Conservation (phyloP, 148 eudicot genomes). For the Spergularia marina region DNA sequence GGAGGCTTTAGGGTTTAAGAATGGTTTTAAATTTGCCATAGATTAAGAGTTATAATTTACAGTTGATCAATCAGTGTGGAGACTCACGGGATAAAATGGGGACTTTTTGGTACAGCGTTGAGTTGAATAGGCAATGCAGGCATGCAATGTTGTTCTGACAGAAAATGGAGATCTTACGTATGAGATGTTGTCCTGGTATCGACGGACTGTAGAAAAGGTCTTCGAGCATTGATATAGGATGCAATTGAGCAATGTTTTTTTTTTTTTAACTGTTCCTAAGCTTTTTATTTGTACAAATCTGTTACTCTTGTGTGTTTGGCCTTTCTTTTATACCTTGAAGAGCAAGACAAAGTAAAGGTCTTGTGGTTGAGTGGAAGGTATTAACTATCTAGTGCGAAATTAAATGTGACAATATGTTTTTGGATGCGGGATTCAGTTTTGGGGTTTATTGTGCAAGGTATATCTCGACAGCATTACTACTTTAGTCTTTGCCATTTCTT, state of each 20-base stretch:
- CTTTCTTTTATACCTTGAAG: neutral
- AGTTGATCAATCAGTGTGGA: neutral
- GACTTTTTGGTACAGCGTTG: neutral
- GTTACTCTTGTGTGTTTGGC: neutral
- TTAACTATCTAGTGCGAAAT: too few species aligned
- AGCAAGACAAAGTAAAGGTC: neutral
- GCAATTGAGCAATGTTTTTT: neutral
- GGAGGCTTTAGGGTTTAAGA: neutral
- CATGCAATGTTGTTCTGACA: too few species aligned
- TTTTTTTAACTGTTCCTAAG: neutral
- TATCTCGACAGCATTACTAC: neutral
- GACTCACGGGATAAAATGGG: neutral
- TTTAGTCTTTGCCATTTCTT: neutral
- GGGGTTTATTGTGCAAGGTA: too few species aligned
- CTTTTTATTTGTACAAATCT: neutral
- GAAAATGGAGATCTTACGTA: neutral
- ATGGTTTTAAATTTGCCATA: neutral
- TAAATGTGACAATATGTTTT: too few species aligned
- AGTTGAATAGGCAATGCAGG: too few species aligned
- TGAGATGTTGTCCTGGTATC: neutral
- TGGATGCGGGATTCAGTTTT: too few species aligned
- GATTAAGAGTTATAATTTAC: neutral
- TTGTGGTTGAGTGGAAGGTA: neutral
- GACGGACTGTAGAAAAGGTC: slow-evolving; percentile 7
- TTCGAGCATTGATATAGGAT: neutral